These are phyloP conservation scores for Colletotrichum australisinense DNA, from an alignment of 2,329 filamentous ascomycete species.

Conservation along the genomic window DNA sequence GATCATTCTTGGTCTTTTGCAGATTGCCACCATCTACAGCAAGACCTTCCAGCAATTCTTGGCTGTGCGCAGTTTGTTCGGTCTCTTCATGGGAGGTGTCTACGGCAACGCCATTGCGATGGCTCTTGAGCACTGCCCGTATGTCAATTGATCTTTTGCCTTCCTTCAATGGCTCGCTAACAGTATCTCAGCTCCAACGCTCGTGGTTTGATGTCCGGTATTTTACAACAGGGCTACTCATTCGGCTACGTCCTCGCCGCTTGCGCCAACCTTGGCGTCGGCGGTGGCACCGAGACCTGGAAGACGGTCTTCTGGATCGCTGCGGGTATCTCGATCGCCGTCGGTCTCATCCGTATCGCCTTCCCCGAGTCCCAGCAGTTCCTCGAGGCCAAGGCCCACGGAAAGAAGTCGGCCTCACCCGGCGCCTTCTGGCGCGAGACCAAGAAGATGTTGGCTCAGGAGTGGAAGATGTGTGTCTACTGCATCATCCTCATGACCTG, in stretches of 20 bases:
- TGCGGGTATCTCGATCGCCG: slow-evolving; percentile 73
- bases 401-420: slow-evolving; percentile 55
- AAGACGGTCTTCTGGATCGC: slow-evolving; percentile 80
- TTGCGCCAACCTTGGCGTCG: slow-evolving; percentile 79
- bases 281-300: slow-evolving; percentile 72
- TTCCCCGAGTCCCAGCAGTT: slow-evolving; percentile 84
- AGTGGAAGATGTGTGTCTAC: slow-evolving; percentile 84
- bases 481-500: slow-evolving; percentile 83
- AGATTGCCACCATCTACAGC: slow-evolving; percentile 83
- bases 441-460: slow-evolving; percentile 72
- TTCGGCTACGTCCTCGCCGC: slow-evolving; percentile 85
- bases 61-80: slow-evolving; percentile 79
- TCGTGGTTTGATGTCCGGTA: slow-evolving; percentile 83
- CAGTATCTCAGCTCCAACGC: slow-evolving; percentile 63
- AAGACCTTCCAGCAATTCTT: slow-evolving; percentile 78
- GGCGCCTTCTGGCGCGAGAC: slow-evolving; percentile 76
- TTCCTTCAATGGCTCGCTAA: neutral
- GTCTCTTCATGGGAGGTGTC: slow-evolving; percentile 84
- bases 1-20: slow-evolving; percentile 74
- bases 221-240: slow-evolving; percentile 85
- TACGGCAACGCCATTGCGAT: slow-evolving; percentile 84
- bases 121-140: slow-evolving; percentile 79
- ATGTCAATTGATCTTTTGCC: slow-evolving; percentile 44
- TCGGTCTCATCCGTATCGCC: slow-evolving; percentile 74
- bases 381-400: slow-evolving; percentile 73